Evolutionary conservation across 1,284 basidiomycete genomes (phyloP).

Genomic region (Cryptococcus sp.): DNA sequence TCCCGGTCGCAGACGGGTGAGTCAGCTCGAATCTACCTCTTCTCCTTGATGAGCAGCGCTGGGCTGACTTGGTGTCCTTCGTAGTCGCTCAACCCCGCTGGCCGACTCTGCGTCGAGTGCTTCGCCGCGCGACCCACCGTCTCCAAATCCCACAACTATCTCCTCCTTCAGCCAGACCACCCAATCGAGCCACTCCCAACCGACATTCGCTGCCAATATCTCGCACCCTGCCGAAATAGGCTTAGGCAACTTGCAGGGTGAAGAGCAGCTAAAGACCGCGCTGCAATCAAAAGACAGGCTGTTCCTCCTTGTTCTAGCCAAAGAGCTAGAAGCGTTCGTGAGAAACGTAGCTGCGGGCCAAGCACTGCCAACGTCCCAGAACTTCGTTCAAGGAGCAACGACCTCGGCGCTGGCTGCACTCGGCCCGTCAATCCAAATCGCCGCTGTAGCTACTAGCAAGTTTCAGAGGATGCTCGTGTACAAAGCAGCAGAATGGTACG

Average conservation of each 20-base stretch:
- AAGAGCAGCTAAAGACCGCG: constrained; percentile 44
- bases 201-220: constrained; percentile 7
- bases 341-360: constrained; percentile 24
- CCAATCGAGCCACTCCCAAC: constrained; percentile 7
- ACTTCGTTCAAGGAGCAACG: constrained; percentile 11
- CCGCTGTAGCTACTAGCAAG: constrained; percentile 32
- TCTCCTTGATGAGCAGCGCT: too few species aligned
- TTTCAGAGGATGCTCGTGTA: constrained; percentile 51
- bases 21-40: not conserved
- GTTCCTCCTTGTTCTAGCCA: constrained; percentile 44
- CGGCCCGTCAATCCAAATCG: constrained; percentile 22
- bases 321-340: constrained; percentile 47
- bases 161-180: constrained; percentile 10
- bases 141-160: constrained; percentile 19
- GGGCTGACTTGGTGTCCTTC: not conserved
- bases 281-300: constrained; percentile 44
- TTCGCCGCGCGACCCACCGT: constrained; percentile 3
- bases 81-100: constrained; percentile 13
- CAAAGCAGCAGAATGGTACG: constrained; percentile 52
- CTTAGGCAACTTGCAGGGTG: constrained; percentile 34
- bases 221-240: constrained; percentile 39
- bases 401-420: constrained; percentile 26
- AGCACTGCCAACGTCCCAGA: constrained; percentile 3
- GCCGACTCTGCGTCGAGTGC: constrained; percentile 11
- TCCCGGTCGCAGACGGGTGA: constrained; percentile 8